A percentile compares a stretch with the other conserved stretches of the same genome.
Evolutionary conservation across 768 basidiomycete genomes (phyloP).

Genomic region (Rhodotorula paludigena): DNA sequence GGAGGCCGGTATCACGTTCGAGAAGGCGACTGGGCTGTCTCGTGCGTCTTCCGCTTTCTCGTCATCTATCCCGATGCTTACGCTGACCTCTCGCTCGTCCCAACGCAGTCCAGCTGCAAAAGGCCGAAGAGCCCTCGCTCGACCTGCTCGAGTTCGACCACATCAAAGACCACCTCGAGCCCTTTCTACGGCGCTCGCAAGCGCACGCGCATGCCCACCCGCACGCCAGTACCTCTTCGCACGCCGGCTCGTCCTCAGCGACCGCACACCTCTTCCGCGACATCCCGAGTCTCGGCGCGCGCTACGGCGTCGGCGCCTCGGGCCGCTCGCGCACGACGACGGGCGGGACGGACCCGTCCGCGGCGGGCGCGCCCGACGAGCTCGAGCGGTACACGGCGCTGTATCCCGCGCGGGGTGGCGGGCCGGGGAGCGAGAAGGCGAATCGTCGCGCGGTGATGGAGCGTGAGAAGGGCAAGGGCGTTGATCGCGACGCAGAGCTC

Average conservation of each 20-base stretch:
- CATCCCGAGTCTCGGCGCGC: constrained; percentile 46
- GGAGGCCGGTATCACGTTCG: constrained; percentile 84
- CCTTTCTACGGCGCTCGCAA: constrained; percentile 63
- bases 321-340: constrained; percentile 18
- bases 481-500: constrained; percentile 53
- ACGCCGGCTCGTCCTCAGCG: constrained; percentile 61
- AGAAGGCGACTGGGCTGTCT: constrained; percentile 92
- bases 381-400: constrained; percentile 39
- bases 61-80: not conserved
- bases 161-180: constrained; percentile 94
- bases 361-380: constrained; percentile 43
- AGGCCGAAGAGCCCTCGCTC: constrained; percentile 75
- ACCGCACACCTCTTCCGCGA: constrained; percentile 83
- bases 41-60: constrained; percentile 53
- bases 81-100: not conserved
- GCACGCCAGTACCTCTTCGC: constrained; percentile 20
- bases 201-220: constrained; percentile 29
- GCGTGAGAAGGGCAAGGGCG: constrained; percentile 13
- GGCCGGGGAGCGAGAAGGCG: constrained; percentile 6
- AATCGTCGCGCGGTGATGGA: not conserved
- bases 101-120: constrained; percentile 75
- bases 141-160: constrained; percentile 86
- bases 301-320: constrained; percentile 38
- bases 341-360: constrained; percentile 22
- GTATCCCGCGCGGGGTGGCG: constrained; percentile 5